Evolutionary conservation across 805 yeast species (phyloP).

Genomic region (Zygotorulaspora sp.): DNA sequence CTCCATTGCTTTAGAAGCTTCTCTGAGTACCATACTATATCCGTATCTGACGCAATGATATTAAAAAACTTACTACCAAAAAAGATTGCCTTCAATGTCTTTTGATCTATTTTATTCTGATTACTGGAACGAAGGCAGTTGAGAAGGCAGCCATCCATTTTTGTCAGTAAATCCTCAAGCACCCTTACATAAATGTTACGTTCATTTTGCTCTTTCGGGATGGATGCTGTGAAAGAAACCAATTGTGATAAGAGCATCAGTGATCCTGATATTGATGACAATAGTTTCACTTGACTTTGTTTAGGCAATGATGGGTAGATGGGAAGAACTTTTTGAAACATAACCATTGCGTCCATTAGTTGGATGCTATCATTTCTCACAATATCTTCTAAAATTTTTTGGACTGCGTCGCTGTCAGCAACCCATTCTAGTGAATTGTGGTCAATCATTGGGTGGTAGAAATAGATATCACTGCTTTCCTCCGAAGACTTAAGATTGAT

Average conservation of each 20-base stretch:
- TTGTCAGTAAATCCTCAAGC: slow-evolving; percentile 14
- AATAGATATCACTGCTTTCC: no score
- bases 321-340: slow-evolving; percentile 18
- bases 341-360: slow-evolving; percentile 7
- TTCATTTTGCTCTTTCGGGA: slow-evolving; percentile 15
- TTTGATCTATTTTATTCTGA: slow-evolving; percentile 8
- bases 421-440: slow-evolving; percentile 2
- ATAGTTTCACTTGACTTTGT: slow-evolving; percentile 6
- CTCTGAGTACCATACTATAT: slow-evolving; percentile 22
- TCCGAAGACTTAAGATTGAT: no score
- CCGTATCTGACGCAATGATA: slow-evolving; percentile 16
- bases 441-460: no score
- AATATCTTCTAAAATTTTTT: slow-evolving; percentile 3
- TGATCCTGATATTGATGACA: slow-evolving; percentile 11
- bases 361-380: slow-evolving; percentile 3
- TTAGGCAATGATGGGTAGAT: slow-evolving; percentile 23
- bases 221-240: slow-evolving; percentile 14
- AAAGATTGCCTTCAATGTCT: slow-evolving; percentile 20
- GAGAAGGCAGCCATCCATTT: slow-evolving; percentile 10
- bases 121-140: slow-evolving; percentile 12
- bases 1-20: slow-evolving; percentile 22
- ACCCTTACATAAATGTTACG: slow-evolving; percentile 14
- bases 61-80: slow-evolving; percentile 36
- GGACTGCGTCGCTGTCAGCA: slow-evolving; percentile 6
- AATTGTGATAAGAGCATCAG: slow-evolving; percentile 22